Evolutionary conservation across 1,139 yeast species (phyloP).

Genomic region (Wickerhamomyces sp.): DNA sequence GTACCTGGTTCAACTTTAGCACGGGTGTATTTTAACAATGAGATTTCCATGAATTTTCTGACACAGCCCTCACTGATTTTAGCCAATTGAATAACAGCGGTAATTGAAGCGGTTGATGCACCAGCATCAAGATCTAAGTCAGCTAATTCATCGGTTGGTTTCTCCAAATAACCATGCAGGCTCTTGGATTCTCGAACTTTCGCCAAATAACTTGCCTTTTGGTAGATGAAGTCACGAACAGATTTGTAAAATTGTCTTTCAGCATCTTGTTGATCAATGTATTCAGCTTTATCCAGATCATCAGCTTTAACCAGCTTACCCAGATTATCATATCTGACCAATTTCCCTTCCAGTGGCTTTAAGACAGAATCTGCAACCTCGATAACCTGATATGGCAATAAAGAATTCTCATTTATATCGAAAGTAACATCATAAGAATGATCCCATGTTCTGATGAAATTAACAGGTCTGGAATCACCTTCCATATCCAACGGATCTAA

Average conservation of each 20-base stretch:
- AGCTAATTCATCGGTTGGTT: constrained; percentile 38
- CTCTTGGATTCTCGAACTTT: constrained; percentile 52
- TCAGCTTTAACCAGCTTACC: constrained; percentile 50
- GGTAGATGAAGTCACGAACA: constrained; percentile 53
- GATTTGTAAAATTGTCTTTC: constrained; percentile 80
- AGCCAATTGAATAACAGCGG: constrained; percentile 66
- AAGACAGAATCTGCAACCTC: constrained; percentile 52
- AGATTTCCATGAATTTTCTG: constrained; percentile 64
- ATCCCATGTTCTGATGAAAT: constrained; percentile 91
- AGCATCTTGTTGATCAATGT: constrained; percentile 78
- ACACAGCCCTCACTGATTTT: constrained; percentile 64
- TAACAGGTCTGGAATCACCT: constrained; percentile 96
- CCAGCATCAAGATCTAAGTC: constrained; percentile 44
- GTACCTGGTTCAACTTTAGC: constrained; percentile 99
- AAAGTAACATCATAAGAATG: constrained; percentile 78
- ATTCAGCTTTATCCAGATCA: constrained; percentile 45
- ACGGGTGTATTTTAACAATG: constrained; percentile 76
- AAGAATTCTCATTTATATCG: constrained; percentile 46
- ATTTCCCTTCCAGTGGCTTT: constrained; percentile 52
- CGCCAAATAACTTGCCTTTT: constrained; percentile 56
- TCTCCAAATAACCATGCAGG: constrained; percentile 38
- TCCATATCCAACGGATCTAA: constrained; percentile 98
- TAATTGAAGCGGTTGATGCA: constrained; percentile 29
- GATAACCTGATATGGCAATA: constrained; percentile 68
- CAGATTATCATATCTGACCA: constrained; percentile 67